Evolutionary conservation across 2,329 filamentous ascomycete genomes (phyloP).

Genomic region (Ceratocystis eucalypticola): DNA sequence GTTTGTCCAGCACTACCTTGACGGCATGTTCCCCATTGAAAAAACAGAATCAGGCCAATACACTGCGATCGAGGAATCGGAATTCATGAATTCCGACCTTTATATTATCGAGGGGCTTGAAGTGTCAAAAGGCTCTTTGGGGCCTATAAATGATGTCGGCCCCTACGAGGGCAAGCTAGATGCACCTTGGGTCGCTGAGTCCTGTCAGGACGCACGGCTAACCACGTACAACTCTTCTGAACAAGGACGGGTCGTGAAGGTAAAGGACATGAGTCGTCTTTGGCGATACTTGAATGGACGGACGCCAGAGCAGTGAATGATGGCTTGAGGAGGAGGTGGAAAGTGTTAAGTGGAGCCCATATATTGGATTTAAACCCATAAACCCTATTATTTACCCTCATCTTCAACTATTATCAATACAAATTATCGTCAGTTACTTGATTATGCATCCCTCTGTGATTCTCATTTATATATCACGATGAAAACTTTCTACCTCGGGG

Average conservation of each 20-base stretch:
- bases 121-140: conserved; percentile 18
- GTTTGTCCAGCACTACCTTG: conserved; percentile 47
- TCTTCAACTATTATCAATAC: not conserved
- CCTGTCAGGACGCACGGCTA: not conserved
- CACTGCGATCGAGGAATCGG: conserved; percentile 35
- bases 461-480: not conserved
- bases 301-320: conserved; percentile 32
- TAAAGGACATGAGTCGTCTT: conserved; percentile 47
- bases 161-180: conserved; percentile 27
- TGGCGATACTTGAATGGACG: conserved; percentile 50
- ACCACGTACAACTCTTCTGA: conserved; percentile 4
- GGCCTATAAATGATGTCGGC: conserved; percentile 24
- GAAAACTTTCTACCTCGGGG: not conserved
- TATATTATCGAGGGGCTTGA: conserved; percentile 32
- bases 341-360: too few species aligned
- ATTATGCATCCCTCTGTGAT: not conserved
- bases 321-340: too few species aligned
- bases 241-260: conserved; percentile 29
- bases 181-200: conserved; percentile 18
- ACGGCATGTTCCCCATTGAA: conserved; percentile 45
- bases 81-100: conserved; percentile 48
- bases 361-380: not conserved
- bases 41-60: conserved; percentile 32
- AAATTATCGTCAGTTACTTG: not conserved
- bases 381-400: not conserved